Percentiles rank a stretch among this genome's conserved stretches.
Evolutionary conservation across 768 basidiomycete species (phyloP).

Genomic region (Trametes villosa): DNA sequence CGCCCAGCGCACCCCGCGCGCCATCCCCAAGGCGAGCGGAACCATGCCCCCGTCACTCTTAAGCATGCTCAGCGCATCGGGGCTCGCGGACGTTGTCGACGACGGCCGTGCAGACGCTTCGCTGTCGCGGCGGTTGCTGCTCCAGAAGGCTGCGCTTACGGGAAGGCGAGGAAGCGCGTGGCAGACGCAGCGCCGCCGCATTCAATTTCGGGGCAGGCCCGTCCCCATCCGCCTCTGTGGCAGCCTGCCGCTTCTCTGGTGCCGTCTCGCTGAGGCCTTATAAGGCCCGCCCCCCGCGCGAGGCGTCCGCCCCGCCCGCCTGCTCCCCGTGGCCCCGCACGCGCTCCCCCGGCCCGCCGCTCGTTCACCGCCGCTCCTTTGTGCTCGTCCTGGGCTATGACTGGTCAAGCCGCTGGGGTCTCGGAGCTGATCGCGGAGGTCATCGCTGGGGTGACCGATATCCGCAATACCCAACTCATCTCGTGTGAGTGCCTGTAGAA

Average conservation of each 20-base stretch:
- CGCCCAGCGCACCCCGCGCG: no score
- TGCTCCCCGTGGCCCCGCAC: conserved; percentile 8
- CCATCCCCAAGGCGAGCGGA: not conserved
- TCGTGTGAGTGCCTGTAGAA: conserved; percentile 16
- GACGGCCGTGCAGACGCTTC: no score
- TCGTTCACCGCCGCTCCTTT: conserved; percentile 8
- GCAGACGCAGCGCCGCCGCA: conserved; percentile 6
- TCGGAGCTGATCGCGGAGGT: not conserved
- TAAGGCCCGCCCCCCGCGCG: conserved; percentile 5
- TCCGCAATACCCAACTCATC: conserved; percentile 14
- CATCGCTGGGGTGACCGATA: conserved; percentile 8
- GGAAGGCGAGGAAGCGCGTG: conserved; percentile 8
- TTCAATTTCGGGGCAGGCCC: conserved; percentile 4
- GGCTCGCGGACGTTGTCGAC: no score
- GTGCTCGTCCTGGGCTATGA: not conserved
- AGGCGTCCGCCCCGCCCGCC: conserved; percentile 5
- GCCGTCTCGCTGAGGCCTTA: conserved; percentile 4
- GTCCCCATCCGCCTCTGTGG: not conserved
- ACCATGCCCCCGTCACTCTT: no score
- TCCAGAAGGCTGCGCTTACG: conserved; percentile 2
- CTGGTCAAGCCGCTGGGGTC: not conserved
- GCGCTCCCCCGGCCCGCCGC: not conserved
- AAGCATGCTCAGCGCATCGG: no score
- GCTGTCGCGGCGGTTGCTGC: no score
- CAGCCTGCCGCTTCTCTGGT: conserved; percentile 12